Evolutionary conservation across 2,329 filamentous ascomycete species (phyloP).

Genomic region (Cladophialophora bantiana): DNA sequence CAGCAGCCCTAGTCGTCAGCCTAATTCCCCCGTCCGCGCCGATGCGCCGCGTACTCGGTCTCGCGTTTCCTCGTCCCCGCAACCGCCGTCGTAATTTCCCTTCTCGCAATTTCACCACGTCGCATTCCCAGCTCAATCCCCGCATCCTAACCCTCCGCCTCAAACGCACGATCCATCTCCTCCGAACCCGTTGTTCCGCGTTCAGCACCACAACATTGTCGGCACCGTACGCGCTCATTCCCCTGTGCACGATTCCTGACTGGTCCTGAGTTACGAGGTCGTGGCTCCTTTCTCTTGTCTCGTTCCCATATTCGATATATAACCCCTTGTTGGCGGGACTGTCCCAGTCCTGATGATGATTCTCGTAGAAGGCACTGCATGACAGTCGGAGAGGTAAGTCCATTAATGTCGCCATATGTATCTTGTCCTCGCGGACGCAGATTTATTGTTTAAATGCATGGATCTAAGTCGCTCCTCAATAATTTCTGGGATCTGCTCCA

Average conservation of each 20-base stretch:
- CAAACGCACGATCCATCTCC: constrained; percentile 3
- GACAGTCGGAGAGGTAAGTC: constrained; percentile 8
- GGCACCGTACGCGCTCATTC: background rate
- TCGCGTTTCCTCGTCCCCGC: constrained; percentile 21
- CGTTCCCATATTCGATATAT: background rate
- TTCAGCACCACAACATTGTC: background rate
- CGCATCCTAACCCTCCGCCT: constrained; percentile 8
- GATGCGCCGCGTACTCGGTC: constrained; percentile 11
- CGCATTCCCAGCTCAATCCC: constrained; percentile 2
- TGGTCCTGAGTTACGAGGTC: background rate
- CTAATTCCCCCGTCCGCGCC: constrained; percentile 19
- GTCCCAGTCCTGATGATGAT: constrained; percentile 8
- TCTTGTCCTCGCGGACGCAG: constrained; percentile 13
- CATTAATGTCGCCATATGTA: background rate
- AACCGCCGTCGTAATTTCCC: constrained; percentile 13
- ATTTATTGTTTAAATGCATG: constrained; percentile 16
- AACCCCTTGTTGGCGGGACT: background rate
- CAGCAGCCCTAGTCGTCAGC: constrained; percentile 20
- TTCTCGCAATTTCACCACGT: constrained; percentile 13
- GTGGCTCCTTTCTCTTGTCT: background rate
- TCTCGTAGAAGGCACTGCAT: background rate
- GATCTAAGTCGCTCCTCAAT: background rate
- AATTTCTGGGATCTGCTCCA: background rate
- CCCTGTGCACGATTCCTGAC: background rate
- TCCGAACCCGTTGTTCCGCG: constrained; percentile 5